Evolutionary conservation across 257 asterid genomes (phyloP).

Genomic region (Oldenlandia corymbosa): DNA sequence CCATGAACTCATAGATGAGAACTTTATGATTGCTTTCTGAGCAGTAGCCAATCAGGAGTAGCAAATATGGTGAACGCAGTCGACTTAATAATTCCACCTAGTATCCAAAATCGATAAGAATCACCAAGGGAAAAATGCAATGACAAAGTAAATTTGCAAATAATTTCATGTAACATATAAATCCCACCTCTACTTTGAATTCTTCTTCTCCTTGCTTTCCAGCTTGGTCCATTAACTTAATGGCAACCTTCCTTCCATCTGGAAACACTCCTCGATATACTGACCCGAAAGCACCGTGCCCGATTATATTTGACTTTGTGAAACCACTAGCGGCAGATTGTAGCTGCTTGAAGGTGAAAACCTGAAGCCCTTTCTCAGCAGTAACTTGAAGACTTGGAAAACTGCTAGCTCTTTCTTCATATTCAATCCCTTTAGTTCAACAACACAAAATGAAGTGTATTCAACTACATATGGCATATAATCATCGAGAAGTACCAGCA

Average conservation of each 20-base stretch:
- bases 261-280: conserved; percentile 87
- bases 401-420: conserved; percentile 40
- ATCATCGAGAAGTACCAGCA: neutral
- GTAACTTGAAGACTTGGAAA: conserved; percentile 37
- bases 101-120: conserved; percentile 10
- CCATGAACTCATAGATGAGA: conserved; percentile 93
- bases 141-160: neutral
- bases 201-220: conserved; percentile 94
- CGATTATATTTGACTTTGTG: conserved; percentile 75
- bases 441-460: neutral
- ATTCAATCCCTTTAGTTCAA: conserved; percentile 25
- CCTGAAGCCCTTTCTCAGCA: conserved; percentile 52
- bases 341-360: conserved; percentile 84
- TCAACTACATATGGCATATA: neutral
- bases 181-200: conserved; percentile 66
- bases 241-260: conserved; percentile 81
- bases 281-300: conserved; percentile 83
- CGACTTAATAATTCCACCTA: conserved; percentile 81
- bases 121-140: conserved; percentile 2
- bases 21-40: conserved; percentile 66
- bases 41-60: conserved; percentile 67
- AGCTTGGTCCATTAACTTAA: conserved; percentile 86
- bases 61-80: conserved; percentile 66
- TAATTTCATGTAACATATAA: neutral
- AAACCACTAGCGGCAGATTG: conserved; percentile 89